Evolutionary conservation across 352 stramenopile species (phyloP), one percentile per base, ranked within the genome.

Genomic region (Phytophthora citricola): DNA sequence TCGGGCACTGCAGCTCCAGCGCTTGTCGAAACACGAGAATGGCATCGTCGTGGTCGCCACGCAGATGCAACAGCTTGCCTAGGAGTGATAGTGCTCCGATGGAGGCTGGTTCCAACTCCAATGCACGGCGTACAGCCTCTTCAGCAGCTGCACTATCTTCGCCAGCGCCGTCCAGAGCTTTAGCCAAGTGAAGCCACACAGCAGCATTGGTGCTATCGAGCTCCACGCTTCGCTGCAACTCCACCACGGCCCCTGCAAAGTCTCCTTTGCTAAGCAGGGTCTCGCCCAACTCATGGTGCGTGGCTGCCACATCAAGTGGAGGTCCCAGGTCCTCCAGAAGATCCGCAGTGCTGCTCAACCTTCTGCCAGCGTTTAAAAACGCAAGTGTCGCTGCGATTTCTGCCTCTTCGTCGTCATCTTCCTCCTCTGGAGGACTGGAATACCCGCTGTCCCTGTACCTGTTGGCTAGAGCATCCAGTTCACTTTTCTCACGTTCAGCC

Each of bases 21-120:
- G 79, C 83, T 47, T 72, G 61, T 1, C 83, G 77, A 62, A 90
- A 92, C 8, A 90, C 79, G 8, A 73, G 58, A 43, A 92, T 92
- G 2, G 83, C 83, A 54, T 92, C 79, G 29, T 92, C 83, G 38
- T 92, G 83, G 32, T 90, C 78, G 12, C 83, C 83, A 8, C 81
- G 75, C 26, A 79, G 43, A 46, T 92, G 81, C 53, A 92, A 66
- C 55, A 92, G 59, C 38, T 88, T 88, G 0, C 83, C 83, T 2
- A 90, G 57, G 5, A 92, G 63, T 17, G 81, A 92, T 1, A 92
- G 55, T 1, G 79, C 79, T n/a, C 77, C 66, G 15, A 90, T 68
- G 20, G 79, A 88, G 4, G 70, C 46, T 15, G 71, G 67, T 14
- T 89, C 75, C 41, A 86, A 65, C 32, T 73, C 64, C 14, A 92